Evolutionary conservation across 345 rosid species (phyloP).

Genomic region (Orychophragmus violaceus): DNA sequence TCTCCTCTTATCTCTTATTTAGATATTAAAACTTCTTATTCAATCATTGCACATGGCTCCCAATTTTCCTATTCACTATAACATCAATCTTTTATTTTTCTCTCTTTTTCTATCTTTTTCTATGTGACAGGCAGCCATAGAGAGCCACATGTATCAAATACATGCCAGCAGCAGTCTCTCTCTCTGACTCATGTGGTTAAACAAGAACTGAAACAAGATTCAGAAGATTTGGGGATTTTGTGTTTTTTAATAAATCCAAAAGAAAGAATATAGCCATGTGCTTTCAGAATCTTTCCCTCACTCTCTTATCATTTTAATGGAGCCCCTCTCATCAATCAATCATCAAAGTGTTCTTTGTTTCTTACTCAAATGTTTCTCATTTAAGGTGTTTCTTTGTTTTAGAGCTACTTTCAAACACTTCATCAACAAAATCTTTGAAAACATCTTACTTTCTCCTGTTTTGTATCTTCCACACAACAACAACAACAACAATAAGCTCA

Average conservation of each 20-base stretch:
- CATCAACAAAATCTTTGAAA: not conserved
- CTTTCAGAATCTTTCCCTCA: constrained; percentile 18
- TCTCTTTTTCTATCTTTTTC: not conserved
- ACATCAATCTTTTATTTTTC: not conserved
- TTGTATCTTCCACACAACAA: not conserved
- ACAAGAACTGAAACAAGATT: not conserved
- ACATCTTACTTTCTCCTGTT: not conserved
- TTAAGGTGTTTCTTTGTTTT: not conserved
- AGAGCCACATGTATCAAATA: constrained; percentile 14
- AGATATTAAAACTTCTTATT: not conserved
- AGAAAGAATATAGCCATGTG: constrained; percentile 22
- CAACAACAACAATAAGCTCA: not conserved
- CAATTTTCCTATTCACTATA: not conserved
- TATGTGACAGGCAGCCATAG: constrained; percentile 16
- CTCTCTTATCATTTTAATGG: constrained; percentile 21
- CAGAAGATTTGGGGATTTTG: constrained; percentile 18
- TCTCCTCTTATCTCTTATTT: not conserved
- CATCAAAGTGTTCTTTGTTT: constrained; percentile 25
- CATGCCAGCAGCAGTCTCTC: constrained; percentile 4
- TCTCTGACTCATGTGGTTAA: constrained; percentile 17
- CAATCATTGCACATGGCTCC: constrained; percentile 31
- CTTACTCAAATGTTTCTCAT: constrained; percentile 6
- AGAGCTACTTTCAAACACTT: not conserved
- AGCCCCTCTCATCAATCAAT: constrained; percentile 11
- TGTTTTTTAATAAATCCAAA: constrained; percentile 4